Evolutionary conservation across 371 early-diverging fungal genomes (phyloP), one percentile per base, ranked within the genome.

Genomic region (Syncephalis fuscata): DNA sequence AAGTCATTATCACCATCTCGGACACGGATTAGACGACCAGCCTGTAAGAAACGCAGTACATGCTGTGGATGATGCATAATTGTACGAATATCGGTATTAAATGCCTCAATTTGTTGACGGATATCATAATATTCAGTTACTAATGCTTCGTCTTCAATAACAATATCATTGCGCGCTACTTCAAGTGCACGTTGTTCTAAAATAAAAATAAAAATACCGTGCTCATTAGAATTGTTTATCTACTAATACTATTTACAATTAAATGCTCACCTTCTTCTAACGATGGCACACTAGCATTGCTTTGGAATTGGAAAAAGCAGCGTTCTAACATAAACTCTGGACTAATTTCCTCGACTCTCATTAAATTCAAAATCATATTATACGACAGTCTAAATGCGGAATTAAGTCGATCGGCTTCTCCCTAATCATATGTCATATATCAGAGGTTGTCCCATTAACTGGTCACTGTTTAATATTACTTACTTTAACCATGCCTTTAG

Each of bases 351-450:
- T 99, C 99, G 21, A 99, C 92, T 36, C 99, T 78, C 53, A 94
- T 74, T 63, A 99, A 62, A 61, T 99, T 99, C 40, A 99, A 67
- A 25, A 99, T 82, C 98, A 99, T 99, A 62, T 94, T 92, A 70
- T 99, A 99, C n/a, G 87, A 89, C 37, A 99, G 68, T 53, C 91
- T 86, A 76, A 99, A 99, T 2, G 99, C 98, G 44, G 92, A 91
- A 62, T 91, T 82, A 61, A 99, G 74, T 10, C 84, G 75, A 64
- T 99, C 97, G 0, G 95, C 73, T 53, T 83, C 78, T 45, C 92
- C 94, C 65, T 32, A 7, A 32, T 32, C 48, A 15, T 25, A 14
- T 19, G 23, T 42, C n/a, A n/a, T n/a, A n/a, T 38, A 38, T 38
- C 11, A 11, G n/a, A n/a, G n/a, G n/a, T n/a, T n/a, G n/a, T n/a